A percentile compares a stretch with the other conserved stretches of the same genome.
Evolutionary conservation across 1,284 basidiomycete species (phyloP).

Genomic region (Microbotryum silenes-acaulis): DNA sequence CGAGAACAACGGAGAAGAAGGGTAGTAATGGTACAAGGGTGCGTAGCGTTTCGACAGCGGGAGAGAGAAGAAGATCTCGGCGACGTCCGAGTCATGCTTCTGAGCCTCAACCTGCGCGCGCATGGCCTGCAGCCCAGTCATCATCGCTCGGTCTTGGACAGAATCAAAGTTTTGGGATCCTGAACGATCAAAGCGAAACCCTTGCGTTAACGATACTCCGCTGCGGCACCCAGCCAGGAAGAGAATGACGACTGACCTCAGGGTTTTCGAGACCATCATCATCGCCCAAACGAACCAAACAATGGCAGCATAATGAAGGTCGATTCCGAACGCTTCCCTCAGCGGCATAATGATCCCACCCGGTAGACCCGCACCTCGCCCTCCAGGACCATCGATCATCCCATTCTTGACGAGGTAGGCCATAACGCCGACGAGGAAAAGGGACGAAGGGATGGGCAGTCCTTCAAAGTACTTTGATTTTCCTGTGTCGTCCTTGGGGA

Average conservation of each 20-base stretch:
- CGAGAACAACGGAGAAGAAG: too few relatives aligned
- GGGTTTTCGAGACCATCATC: constrained; percentile 91
- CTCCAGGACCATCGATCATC: constrained; percentile 59
- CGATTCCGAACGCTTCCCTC: constrained; percentile 46
- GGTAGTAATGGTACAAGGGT: too few relatives aligned
- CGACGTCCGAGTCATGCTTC: too few relatives aligned
- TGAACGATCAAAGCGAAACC: too few relatives aligned
- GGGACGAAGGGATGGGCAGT: constrained; percentile 86
- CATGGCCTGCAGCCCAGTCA: too few relatives aligned
- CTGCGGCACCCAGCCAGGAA: background rate
- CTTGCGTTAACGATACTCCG: too few relatives aligned
- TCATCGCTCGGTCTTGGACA: too few relatives aligned
- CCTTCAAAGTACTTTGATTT: constrained; percentile 96
- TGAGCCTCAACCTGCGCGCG: too few relatives aligned
- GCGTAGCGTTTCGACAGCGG: too few relatives aligned
- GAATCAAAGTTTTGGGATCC: too few relatives aligned
- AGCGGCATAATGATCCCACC: constrained; percentile 19
- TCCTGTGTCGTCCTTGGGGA: constrained; percentile 79
- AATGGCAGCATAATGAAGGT: constrained; percentile 66
- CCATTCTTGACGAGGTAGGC: constrained; percentile 75
- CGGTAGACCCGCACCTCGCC: constrained; percentile 15
- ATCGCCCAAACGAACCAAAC: constrained; percentile 77
- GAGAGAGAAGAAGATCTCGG: too few relatives aligned
- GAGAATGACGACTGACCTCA: constrained; percentile 39
- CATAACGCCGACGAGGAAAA: constrained; percentile 71